Evolutionary conservation across 2,329 filamentous ascomycete species (phyloP), one percentile per base, ranked within the genome.

Genomic region (Monilinia laxa): DNA sequence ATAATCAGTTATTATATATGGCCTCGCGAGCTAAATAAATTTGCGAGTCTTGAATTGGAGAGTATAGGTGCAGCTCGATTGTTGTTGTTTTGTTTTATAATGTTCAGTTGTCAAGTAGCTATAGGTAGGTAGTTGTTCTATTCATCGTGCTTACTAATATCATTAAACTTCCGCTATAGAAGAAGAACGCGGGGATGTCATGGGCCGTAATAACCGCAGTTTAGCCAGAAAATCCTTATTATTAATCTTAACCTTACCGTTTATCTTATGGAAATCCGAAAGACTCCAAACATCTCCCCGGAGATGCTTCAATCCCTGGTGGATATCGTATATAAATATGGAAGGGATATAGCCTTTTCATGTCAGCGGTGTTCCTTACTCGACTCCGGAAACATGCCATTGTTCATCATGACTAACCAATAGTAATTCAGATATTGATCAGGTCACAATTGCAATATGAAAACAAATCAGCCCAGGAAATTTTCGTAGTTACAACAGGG

Each of bases 221-320:
- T 38, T 20, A 3, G 20, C n/a, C 16, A 18, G 18, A 62, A 62
- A 57, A 9, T 35, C 3, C 31, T 35, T 35, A 35, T 31, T 31
- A 31, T 7, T 35, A 35, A 35, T 35, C 31, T 35, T 35, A 35
- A 3, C 31, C 31, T 4, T 6, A 35, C 3, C 5, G 1, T 35
- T 35, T 35, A 35, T 35, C 31, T 35, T 6, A 35, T 35, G 31
- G 31, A 35, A 35, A 35, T 35, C 31, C 7, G 7, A 35, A 25
- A 6, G 38, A 52, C 28, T 62, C 18, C 35, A 25, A 5, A 52
- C 31, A 53, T 53, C 31, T 62, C 59, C 59, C 59, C 59, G 59
- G 59, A 62, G 49, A 62, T 62, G 59, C 59, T 62, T 53, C 59
- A 62, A 53, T 20, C 1, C 16, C 23, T 28, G 47, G 59, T 62